Percentiles rank a stretch among this genome's conserved stretches.
Evolutionary conservation across 2,329 filamentous ascomycete species (phyloP).

Genomic region (Penicillium glabrum): DNA sequence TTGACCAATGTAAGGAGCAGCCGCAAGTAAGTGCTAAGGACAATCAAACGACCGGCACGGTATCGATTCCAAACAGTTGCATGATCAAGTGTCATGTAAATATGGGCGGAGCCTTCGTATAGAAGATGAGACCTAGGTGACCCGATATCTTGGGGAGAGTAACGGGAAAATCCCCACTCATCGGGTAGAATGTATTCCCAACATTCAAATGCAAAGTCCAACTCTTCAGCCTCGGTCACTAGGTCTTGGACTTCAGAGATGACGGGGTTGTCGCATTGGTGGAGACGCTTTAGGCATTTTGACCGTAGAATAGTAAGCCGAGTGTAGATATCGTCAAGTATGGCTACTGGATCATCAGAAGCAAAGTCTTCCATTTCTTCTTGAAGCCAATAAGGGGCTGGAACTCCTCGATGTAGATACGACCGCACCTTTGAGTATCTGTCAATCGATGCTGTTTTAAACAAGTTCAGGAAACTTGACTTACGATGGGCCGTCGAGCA

Average conservation of each 20-base stretch:
- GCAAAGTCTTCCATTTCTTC: background rate
- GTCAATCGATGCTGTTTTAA: background rate
- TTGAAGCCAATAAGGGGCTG: background rate
- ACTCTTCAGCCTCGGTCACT: background rate
- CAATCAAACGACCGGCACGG: constrained; percentile 19
- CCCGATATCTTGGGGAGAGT: background rate
- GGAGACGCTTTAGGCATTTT: background rate
- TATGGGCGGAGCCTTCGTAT: background rate
- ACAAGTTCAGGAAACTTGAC: background rate
- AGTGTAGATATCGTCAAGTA: background rate
- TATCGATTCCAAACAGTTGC: constrained; percentile 24
- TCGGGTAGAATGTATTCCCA: background rate
- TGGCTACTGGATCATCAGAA: background rate
- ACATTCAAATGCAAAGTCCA: background rate
- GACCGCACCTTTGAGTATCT: background rate
- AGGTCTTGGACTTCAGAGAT: background rate
- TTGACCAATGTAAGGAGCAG: background rate
- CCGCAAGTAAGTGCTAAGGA: constrained; percentile 18
- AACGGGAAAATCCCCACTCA: constrained; percentile 9
- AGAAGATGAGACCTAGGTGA: background rate
- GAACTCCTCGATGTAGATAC: background rate
- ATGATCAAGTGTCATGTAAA: constrained; percentile 18
- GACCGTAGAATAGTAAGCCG: background rate
- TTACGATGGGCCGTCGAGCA: constrained; percentile 16
- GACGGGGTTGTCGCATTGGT: background rate